Evolutionary conservation across 805 yeast genomes (phyloP).

Genomic region (Wickerhamiella azymoides): DNA sequence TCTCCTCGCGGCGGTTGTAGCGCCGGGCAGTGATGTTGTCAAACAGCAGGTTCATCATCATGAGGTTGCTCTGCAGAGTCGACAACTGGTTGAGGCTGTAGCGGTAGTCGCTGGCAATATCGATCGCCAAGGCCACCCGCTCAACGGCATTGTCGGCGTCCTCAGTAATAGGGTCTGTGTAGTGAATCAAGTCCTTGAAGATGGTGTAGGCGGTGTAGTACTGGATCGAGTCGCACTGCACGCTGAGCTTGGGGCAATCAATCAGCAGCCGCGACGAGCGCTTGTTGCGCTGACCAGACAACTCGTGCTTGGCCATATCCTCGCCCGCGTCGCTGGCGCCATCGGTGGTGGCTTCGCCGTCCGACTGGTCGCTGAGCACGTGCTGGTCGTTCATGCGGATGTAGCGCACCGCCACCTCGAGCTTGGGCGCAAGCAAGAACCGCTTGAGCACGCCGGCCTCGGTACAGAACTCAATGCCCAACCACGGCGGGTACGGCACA

Average conservation of each 20-base stretch:
- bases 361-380: slow-evolving; percentile 16
- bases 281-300: not conserved
- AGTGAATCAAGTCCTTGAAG: slow-evolving; percentile 48
- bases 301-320: slow-evolving; percentile 7
- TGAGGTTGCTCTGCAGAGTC: slow-evolving; percentile 36
- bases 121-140: slow-evolving; percentile 54
- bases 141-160: slow-evolving; percentile 44
- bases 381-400: slow-evolving; percentile 40
- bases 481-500: slow-evolving; percentile 79
- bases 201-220: slow-evolving; percentile 54
- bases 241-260: slow-evolving; percentile 54
- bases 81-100: slow-evolving; percentile 36
- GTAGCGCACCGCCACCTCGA: slow-evolving; percentile 47
- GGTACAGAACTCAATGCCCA: slow-evolving; percentile 57
- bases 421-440: slow-evolving; percentile 45
- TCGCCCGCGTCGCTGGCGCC: slow-evolving; percentile 10
- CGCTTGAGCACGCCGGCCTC: slow-evolving; percentile 35
- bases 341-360: slow-evolving; percentile 6
- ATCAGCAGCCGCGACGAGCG: slow-evolving; percentile 22
- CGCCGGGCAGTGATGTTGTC: slow-evolving; percentile 23
- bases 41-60: slow-evolving; percentile 30
- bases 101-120: slow-evolving; percentile 41
- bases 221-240: slow-evolving; percentile 60
- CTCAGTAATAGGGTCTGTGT: slow-evolving; percentile 57
- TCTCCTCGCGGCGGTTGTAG: not conserved